Evolutionary conservation across 768 basidiomycete species (phyloP), one percentile per base, ranked within the genome.

Genomic region (Mycena chlorophos): DNA sequence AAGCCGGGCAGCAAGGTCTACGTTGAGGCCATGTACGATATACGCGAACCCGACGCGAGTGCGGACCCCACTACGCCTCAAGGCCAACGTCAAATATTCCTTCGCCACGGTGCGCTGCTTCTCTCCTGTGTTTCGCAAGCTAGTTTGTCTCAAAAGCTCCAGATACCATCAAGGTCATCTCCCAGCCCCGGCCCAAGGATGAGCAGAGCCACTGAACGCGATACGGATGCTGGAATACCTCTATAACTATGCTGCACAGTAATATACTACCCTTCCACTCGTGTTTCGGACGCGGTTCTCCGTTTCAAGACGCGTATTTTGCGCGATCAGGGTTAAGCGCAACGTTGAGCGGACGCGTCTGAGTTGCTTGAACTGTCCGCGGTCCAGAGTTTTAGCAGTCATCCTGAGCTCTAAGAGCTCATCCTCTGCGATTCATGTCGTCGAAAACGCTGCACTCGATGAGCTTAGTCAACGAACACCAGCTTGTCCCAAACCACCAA

Each of bases 81-180:
- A 52, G 87, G 85, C 1, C 90, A 91, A 66, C 85, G 89, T 28
- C 90, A 92, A 68, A 87, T 94, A 52, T 88, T 91, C 71, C 77
- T 94, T 37, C 78, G 82, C 66, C 91, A 94, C 60, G 90, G 92
- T 90, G 57, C 37, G 81, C n/a, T n/a, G n/a, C 58, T 14, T 42
- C 16, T 23, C 10, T 29, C 20, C 20, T 13, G 12, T 19, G 39
- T 51, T 27, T 14, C 28, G 50, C 38, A 54, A 52, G 22, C 40
- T 52, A 28, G 51, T 4, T 23, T 55, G 4, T 53, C 54, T 17
- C 57, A 49, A 55, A 47, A 14, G 20, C 31, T 17, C n/a, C 64
- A 88, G 87, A 89, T 68, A 62, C 59, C 13, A 73, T 89, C 56
- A 74, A 81, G 19, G 71, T 88, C 4, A 66, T 89, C 23, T 54